Evolutionary conservation across 2,329 filamentous ascomycete genomes (phyloP).

Genomic region (Colletotrichum aenigma): DNA sequence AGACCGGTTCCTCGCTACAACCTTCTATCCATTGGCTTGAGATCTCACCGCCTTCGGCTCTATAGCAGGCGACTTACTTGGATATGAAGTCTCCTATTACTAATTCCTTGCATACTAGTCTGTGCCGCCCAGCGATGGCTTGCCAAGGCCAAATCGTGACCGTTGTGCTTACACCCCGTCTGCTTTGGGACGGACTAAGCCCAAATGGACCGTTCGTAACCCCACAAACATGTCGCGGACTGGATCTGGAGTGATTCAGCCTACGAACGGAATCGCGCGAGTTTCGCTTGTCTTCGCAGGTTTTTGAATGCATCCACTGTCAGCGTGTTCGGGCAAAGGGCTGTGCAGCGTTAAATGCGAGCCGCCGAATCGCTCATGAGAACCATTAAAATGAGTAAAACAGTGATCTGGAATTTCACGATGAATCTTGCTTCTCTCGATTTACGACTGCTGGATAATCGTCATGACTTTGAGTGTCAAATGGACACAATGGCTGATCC

Average conservation of each 20-base stretch:
- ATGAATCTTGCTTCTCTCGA: neutral
- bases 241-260: neutral
- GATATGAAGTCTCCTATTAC: neutral
- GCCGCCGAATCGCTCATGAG: neutral
- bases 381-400: neutral
- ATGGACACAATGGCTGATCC: neutral
- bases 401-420: neutral
- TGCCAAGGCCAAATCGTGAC: neutral
- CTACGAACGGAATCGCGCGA: too few relatives aligned
- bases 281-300: neutral
- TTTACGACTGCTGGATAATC: neutral
- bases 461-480: neutral
- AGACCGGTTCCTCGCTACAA: neutral
- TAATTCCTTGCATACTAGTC: neutral
- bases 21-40: neutral
- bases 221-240: neutral
- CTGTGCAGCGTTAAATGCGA: neutral
- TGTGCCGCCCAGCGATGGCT: neutral
- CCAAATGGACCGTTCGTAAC: neutral
- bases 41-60: neutral
- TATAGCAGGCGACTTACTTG: accelerated
- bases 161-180: neutral
- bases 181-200: neutral
- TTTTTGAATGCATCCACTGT: neutral
- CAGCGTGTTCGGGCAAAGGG: neutral